These are phyloP conservation scores for Aureobasidium sp. DNA, from an alignment of 2,329 filamentous ascomycete species.

Conservation along the genomic window DNA sequence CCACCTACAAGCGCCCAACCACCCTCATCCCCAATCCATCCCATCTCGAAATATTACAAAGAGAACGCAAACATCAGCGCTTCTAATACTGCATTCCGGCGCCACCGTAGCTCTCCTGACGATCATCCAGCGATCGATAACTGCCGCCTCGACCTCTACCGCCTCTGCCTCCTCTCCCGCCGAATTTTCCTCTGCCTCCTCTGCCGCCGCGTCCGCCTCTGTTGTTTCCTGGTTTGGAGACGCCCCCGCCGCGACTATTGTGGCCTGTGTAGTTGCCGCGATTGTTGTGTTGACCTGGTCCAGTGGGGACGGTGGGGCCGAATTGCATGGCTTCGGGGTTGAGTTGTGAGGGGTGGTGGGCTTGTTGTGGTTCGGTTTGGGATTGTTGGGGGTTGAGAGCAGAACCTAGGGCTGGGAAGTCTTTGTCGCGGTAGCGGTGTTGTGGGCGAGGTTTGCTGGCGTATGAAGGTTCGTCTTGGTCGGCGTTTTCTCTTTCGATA, in stretches of 20 bases:
- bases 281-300: conserved; percentile 22
- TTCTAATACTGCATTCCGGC: conserved; percentile 29
- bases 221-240: conserved; percentile 25
- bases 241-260: conserved; percentile 31
- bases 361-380: conserved; percentile 21
- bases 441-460: conserved; percentile 50
- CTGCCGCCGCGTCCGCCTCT: conserved; percentile 33
- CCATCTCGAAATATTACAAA: not conserved
- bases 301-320: conserved; percentile 19
- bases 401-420: conserved; percentile 27
- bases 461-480: conserved; percentile 54
- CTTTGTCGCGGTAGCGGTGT: conserved; percentile 44
- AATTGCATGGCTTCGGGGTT: conserved; percentile 11
- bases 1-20: not conserved
- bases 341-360: conserved; percentile 19
- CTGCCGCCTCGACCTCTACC: conserved; percentile 24
- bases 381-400: not conserved
- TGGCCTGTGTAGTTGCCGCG: conserved; percentile 18
- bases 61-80: not conserved
- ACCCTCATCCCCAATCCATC: not conserved
- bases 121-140: conserved; percentile 39
- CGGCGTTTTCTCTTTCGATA: conserved; percentile 61
- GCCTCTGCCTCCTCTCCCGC: conserved; percentile 24
- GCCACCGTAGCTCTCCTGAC: conserved; percentile 27
- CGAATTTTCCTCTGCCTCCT: conserved; percentile 34